These are phyloP conservation scores for Tripidium arundinaceum DNA, from an alignment of 202 grass and related monocot genomes.

Conservation along the genomic window DNA sequence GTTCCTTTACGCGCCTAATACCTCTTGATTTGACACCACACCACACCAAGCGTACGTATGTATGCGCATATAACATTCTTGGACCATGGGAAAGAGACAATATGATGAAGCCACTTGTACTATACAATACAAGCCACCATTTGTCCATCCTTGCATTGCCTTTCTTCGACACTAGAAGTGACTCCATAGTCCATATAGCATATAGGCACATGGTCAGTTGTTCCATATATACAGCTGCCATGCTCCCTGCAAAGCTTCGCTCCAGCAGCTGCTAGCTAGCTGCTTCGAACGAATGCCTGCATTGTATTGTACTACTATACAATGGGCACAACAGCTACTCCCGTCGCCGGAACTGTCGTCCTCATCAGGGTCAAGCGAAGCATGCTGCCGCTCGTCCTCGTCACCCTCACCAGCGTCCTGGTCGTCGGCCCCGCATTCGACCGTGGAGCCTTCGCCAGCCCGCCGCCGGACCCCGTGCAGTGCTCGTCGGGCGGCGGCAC, in stretches of 20 bases:
- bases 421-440: not conserved
- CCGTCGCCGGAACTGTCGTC: not conserved
- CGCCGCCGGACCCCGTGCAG: slow-evolving; percentile 39
- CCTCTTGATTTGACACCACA: not conserved
- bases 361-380: not conserved
- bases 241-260: not conserved
- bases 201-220: no score
- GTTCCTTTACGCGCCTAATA: not conserved
- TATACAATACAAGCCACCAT: no score
- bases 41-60: not conserved
- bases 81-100: not conserved
- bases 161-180: no score
- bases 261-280: not conserved
- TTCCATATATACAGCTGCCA: not conserved
- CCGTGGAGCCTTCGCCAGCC: not conserved
- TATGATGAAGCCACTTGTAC: not conserved
- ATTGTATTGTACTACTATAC: not conserved
- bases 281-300: not conserved
- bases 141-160: no score
- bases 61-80: no score
- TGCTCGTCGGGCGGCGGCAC: slow-evolving; percentile 21
- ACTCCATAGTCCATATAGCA: no score
- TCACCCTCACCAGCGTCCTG: not conserved
- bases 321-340: not conserved
- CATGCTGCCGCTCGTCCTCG: not conserved